Evolutionary conservation across 2,329 filamentous ascomycete species (phyloP), one percentile per base, ranked within the genome.

Genomic region (Pseudogymnoascus sp.): DNA sequence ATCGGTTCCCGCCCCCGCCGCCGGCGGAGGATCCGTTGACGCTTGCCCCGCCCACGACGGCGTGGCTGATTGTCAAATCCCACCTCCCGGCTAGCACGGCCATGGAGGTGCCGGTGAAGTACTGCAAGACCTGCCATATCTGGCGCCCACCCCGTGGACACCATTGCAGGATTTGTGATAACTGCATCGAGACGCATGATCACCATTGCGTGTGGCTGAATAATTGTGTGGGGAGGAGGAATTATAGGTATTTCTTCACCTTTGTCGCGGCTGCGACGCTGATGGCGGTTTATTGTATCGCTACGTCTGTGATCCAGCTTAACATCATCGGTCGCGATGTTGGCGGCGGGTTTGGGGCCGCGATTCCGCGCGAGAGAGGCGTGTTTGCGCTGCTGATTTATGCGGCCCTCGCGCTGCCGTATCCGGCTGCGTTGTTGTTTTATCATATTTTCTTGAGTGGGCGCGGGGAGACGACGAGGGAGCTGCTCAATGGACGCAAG

Each of bases 151-250:
- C 93, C 28, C 89, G 94, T 62, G 91, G 91, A 62, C 95, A 99
- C 71, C 94, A 99, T 76, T 99, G 94, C 75, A 89, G 94, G 62
- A 82, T 96, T 28, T 99, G 94, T 76, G 93, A 99, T 75, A 97
- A 95, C 73, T 99, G 94, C 73, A 84, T 99, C 63, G 94, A 99
- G 74, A 96, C 91, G 0, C 91, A 97, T 67, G 94, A 99, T 70
- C 94, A 99, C 71, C 94, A 99, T 75, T 99, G 94, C 70, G 92
- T 97, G 14, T 99, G 94, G 94, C 83, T 99, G 65, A 99, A 99
- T 76, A 99, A 99, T 73, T 99, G 94, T 67, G 88, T 99, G 58
- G 94, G 94, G 43, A 88, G 93, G 66, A 90, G 94, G 69, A 99
- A 99, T 76, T 99, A 99, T 76, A 90, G 94, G 65, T 97, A 93